Evolutionary conservation across 83 land plant genomes (phyloP).

Genomic region (Picea abies): DNA sequence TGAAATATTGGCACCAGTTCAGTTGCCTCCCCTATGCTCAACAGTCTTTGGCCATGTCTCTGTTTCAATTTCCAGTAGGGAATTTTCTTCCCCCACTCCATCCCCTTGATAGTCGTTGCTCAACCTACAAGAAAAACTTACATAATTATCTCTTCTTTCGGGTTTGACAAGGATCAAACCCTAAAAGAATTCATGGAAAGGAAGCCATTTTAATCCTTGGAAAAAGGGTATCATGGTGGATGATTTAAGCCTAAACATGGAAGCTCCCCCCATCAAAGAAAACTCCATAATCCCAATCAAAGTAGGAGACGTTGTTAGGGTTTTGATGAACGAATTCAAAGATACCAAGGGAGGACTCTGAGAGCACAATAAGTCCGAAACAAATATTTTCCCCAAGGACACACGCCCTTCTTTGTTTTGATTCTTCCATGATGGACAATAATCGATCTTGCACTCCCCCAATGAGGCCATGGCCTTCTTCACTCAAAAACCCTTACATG

Average conservation of each 20-base stretch:
- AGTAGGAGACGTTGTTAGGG: neutral
- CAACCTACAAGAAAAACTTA: neutral
- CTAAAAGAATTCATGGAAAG: constrained; percentile 42
- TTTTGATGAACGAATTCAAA: neutral
- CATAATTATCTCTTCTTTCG: constrained; percentile 12
- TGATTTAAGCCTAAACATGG: constrained; percentile 25
- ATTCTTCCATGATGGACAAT: neutral
- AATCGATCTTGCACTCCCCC: too few relatives aligned
- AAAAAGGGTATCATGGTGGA: constrained; percentile 37
- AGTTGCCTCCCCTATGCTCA: neutral
- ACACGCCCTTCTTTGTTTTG: neutral
- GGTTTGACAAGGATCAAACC: constrained; percentile 15
- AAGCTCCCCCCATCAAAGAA: constrained; percentile 30
- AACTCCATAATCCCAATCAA: constrained; percentile 32
- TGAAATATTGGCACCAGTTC: too few relatives aligned
- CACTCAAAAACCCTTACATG: too few relatives aligned
- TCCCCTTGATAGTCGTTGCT: constrained; percentile 3
- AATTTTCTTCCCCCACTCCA: neutral
- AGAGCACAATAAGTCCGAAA: neutral
- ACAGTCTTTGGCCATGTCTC: neutral
- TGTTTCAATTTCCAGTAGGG: neutral
- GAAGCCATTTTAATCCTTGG: constrained; percentile 52
- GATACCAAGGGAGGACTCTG: constrained; percentile 5
- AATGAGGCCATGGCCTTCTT: too few relatives aligned
- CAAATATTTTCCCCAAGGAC: too few relatives aligned